Percentiles rank a stretch among this genome's conserved stretches.
Conservation (phyloP, 2,329 filamentous ascomycete species). For the Neopestalotiopsis clavispora region DNA sequence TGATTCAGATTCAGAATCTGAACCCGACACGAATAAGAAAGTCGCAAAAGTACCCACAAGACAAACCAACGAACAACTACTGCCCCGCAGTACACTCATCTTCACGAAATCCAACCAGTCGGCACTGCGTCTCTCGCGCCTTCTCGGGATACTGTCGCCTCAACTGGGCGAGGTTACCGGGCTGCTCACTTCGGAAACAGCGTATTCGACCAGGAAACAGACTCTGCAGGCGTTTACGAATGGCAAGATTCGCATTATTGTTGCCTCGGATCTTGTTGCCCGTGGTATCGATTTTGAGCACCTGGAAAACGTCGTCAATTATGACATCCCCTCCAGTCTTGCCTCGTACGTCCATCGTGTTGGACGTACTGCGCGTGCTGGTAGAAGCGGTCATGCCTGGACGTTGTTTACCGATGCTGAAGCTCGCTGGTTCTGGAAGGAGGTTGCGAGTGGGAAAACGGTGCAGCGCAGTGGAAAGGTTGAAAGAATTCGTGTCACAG, state of each 20-base stretch:
- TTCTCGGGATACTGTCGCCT: constrained; percentile 72
- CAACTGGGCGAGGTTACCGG: constrained; percentile 61
- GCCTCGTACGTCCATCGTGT: constrained; percentile 91
- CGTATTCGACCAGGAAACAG: constrained; percentile 72
- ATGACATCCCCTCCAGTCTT: constrained; percentile 83
- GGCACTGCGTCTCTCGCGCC: constrained; percentile 82
- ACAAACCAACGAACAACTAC: constrained; percentile 22
- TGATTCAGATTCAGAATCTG: constrained; percentile 28
- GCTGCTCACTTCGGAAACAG: constrained; percentile 78
- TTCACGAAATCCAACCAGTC: constrained; percentile 92
- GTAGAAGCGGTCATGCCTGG: constrained; percentile 78
- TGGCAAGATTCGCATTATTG: constrained; percentile 72
- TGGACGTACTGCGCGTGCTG: constrained; percentile 86
- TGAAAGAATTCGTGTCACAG: constrained; percentile 50
- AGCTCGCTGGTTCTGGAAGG: constrained; percentile 90
- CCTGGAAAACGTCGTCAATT: constrained; percentile 88
- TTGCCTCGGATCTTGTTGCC: constrained; percentile 92
- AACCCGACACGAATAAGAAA: constrained; percentile 16
- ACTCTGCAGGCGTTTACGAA: constrained; percentile 69
- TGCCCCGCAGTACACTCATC: constrained; percentile 64
- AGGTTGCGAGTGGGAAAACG: constrained; percentile 66
- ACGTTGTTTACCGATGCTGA: constrained; percentile 83
- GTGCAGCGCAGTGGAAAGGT: constrained; percentile 52
- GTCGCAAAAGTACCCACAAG: background rate
- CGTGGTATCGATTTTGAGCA: constrained; percentile 84